A percentile compares a stretch with the other conserved stretches of the same genome.
Evolutionary conservation across 2,329 filamentous ascomycete genomes (phyloP).

Genomic region (Sarocladium kiliense): DNA sequence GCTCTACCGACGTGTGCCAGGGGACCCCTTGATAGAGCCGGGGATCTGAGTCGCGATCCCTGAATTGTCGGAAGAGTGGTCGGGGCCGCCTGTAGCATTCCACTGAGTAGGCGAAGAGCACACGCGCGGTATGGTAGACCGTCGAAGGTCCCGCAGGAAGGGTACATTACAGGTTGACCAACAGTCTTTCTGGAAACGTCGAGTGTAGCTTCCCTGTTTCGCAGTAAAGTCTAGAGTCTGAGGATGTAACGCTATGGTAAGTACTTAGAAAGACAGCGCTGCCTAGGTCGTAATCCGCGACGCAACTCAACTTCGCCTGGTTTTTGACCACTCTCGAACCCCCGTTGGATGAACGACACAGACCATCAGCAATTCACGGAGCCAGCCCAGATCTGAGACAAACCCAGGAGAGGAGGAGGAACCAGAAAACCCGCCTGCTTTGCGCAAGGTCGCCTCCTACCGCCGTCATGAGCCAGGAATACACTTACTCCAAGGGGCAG

Average conservation of each 20-base stretch:
- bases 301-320: neutral
- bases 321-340: neutral
- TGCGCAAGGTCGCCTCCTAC: neutral
- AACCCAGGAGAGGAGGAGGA: neutral
- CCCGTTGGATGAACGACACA: neutral
- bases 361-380: neutral
- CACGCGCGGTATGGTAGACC: neutral
- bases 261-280: conserved; percentile 1
- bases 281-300: neutral
- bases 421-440: neutral
- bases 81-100: neutral
- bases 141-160: neutral
- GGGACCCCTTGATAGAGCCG: neutral
- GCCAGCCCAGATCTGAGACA: neutral
- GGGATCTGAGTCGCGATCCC: neutral
- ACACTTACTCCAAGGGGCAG: conserved; percentile 2
- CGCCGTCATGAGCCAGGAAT: neutral
- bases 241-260: neutral
- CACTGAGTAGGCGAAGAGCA: neutral
- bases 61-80: neutral
- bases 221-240: neutral
- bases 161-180: neutral
- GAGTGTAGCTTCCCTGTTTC: neutral
- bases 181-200: neutral
- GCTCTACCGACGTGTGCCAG: neutral